phyloP scores from a whole-genome alignment of 208 protist species.

The Leishmania turanica region DNA sequence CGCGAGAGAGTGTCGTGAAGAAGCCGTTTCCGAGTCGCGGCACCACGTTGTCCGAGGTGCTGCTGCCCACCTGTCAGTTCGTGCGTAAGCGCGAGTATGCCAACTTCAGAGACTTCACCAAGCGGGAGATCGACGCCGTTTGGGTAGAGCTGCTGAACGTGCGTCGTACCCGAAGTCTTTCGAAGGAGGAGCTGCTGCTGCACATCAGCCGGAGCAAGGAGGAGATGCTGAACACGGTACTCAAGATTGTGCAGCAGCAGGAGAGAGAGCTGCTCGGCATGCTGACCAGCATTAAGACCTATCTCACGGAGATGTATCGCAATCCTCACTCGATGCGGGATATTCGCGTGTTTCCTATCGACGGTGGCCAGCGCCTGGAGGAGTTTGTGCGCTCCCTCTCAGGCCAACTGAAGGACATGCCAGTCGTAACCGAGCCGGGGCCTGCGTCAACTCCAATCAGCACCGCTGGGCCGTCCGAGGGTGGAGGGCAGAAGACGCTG shows the following conservation, averaged over 20 bases:
- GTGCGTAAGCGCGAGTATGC: conserved; percentile 59
- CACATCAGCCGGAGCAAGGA: conserved; percentile 40
- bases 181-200: conserved; percentile 60
- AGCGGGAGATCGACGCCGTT: conserved; percentile 63
- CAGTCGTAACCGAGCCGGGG: neutral
- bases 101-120: conserved; percentile 53
- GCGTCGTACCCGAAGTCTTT: conserved; percentile 41
- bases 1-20: neutral
- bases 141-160: conserved; percentile 68
- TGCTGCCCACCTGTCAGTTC: conserved; percentile 55
- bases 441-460: neutral
- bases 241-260: conserved; percentile 36
- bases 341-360: conserved; percentile 30
- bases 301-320: conserved; percentile 18
- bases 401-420: neutral
- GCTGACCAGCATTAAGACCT: conserved; percentile 32
- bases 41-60: conserved; percentile 32
- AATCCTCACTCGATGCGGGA: conserved; percentile 12
- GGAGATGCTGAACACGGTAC: conserved; percentile 28
- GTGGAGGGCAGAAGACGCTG: neutral
- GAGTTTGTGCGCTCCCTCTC: conserved; percentile 31
- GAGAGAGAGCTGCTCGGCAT: conserved; percentile 33
- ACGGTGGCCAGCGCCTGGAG: conserved; percentile 26
- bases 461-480: neutral
- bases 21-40: conserved; percentile 1